Evolutionary conservation across 1,284 basidiomycete species (phyloP).

Genomic region (Stygiomarasmius scandens): DNA sequence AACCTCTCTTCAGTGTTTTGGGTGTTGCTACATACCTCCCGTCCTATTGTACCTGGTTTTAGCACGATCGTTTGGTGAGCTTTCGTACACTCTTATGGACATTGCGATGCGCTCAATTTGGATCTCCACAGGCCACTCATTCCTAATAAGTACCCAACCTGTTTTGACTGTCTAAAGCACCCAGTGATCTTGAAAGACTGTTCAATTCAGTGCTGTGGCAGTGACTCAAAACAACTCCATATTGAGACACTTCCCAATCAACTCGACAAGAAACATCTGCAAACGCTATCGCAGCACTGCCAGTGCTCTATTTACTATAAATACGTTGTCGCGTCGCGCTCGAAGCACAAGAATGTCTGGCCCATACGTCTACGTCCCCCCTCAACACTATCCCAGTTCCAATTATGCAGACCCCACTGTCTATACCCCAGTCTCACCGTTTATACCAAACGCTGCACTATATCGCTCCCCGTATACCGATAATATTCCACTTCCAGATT

Average conservation of each 20-base stretch:
- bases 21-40: too few species aligned
- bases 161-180: too few species aligned
- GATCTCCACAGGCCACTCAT: too few species aligned
- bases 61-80: too few species aligned
- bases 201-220: neutral
- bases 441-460: constrained; percentile 39
- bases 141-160: too few species aligned
- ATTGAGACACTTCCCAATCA: neutral
- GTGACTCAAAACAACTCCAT: neutral
- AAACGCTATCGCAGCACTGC: neutral
- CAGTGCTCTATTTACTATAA: neutral
- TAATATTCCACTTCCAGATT: constrained; percentile 8
- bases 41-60: too few species aligned
- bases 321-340: neutral
- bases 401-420: constrained; percentile 28
- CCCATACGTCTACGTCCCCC: constrained; percentile 41
- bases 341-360: constrained; percentile 33
- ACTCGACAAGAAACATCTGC: neutral
- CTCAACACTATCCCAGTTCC: constrained; percentile 27
- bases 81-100: too few species aligned
- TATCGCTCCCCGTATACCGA: constrained; percentile 25
- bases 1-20: too few species aligned
- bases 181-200: too few species aligned
- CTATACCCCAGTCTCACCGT: constrained; percentile 36
- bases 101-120: too few species aligned